Evolutionary conservation across 2,329 filamentous ascomycete genomes (phyloP), one percentile per base, ranked within the genome.

Genomic region (Apiospora kogelbergensis): DNA sequence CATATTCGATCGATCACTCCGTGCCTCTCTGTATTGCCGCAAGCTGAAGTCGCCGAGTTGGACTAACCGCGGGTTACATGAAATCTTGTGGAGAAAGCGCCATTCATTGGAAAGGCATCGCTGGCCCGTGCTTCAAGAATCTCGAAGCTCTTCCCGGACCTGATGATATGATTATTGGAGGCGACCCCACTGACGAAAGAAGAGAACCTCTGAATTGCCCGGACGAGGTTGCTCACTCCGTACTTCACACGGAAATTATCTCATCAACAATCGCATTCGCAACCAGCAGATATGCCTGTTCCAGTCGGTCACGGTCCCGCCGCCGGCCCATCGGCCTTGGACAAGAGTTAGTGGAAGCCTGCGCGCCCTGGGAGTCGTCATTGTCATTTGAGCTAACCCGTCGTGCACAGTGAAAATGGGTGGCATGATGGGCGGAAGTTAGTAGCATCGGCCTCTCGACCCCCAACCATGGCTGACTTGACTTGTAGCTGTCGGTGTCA

Each of bases 341-440:
- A 93, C 80, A 93, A 93, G 81, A 85, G 91, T 92, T 84, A 71
- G 64, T 63, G 71, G 53, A 13, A 60, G 53, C 33, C 30, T 37
- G 53, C 30, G 26, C 53, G 53, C 63, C 37, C 11, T 44, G 24
- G 7, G 6, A 30, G 33, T n/a, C 24, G 37, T 24, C 37, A 26
- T 24, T 46, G 37, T 24, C 37, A 26, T 24, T 46, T 20, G 26
- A 40, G 65, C 65, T 66, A 48, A 66, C 44, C 30, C 9, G n/a
- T 53, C 26, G 20, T 13, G 37, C n/a, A 33, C 80, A 97, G 94
- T 95, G 81, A 98, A 97, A 86, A 98, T 98, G 94, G 96, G 96
- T 76, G 94, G 93, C 72, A 91, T 99, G 91, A 98, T 98, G 94
- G 96, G 96, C 75, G 93, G 94, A 80, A 97, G 95, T 98, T 92